Percentiles rank a stretch among this genome's conserved stretches.
Conservation (phyloP, 2,329 filamentous ascomycete species). For the Coniochaeta sp. region DNA sequence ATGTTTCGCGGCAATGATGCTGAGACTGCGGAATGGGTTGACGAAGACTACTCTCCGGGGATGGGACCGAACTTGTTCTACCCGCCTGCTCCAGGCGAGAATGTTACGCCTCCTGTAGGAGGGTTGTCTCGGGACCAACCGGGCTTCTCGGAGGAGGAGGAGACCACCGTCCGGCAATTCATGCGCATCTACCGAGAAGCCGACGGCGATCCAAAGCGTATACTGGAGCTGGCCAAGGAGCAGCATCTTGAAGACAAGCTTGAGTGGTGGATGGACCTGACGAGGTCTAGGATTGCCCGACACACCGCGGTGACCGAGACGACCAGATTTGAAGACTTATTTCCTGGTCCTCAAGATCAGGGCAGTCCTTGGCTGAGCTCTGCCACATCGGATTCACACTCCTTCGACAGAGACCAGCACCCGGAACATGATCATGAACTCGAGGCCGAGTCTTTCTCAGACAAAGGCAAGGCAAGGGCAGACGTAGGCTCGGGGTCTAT, state of each 20-base stretch:
- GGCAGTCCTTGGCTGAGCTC: too few relatives aligned
- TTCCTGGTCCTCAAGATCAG: too few relatives aligned
- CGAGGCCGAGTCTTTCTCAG: not conserved
- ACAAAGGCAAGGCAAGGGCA: constrained; percentile 5
- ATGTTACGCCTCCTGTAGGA: too few relatives aligned
- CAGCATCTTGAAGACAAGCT: constrained; percentile 54
- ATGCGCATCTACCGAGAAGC: constrained; percentile 53
- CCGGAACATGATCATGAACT: constrained; percentile 5
- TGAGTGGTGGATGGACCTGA: constrained; percentile 50
- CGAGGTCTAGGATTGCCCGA: constrained; percentile 27
- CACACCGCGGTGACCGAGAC: constrained; percentile 1
- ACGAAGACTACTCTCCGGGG: not conserved
- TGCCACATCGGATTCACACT: not conserved
- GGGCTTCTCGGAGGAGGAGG: constrained; percentile 4
- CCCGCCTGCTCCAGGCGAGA: not conserved
- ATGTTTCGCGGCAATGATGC: not conserved
- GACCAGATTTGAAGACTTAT: too few relatives aligned
- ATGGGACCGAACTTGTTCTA: not conserved
- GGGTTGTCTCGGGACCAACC: too few relatives aligned
- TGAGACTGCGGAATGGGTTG: not conserved
- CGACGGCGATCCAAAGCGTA: constrained; percentile 49
- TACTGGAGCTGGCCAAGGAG: constrained; percentile 54
- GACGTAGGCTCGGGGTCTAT: constrained; percentile 3
- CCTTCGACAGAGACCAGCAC: not conserved
- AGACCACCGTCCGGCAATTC: constrained; percentile 22